Evolutionary conservation across 2,329 filamentous ascomycete species (phyloP), one percentile per base, ranked within the genome.

Genomic region (Hypoxylon sp.): DNA sequence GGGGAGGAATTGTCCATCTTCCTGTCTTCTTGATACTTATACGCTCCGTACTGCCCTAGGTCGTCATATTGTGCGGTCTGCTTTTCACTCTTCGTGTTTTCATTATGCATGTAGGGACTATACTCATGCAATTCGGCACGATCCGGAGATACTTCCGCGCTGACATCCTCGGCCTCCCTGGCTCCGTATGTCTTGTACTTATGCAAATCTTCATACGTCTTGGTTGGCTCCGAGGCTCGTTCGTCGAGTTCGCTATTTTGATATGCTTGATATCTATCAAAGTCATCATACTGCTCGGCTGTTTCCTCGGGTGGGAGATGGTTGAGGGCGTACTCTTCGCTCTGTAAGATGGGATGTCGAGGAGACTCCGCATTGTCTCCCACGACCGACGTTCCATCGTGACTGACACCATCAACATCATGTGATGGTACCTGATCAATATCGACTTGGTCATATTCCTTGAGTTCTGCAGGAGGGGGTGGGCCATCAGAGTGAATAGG

Each of bases 111-210:
- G 13, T 81, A 76, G n/a, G 81, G 78, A 48, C 79, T 77, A 44
- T 82, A 82, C 63, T 80, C 78, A 26, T 77, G 70, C 3, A 84
- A 67, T 63, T 84, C 82, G 0, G 78, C 72, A 56, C 79, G 79
- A 68, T 77, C 63, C 1, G 74, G 62, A 9, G 75, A 68, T 4
- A 52, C 3, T 22, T 74, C 63, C n/a, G 29, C 17, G 39, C 19
- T 19, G 17, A 56, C 11, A 9, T 54, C 37, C 24, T 59, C 35
- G 31, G 77, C 76, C 5, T 78, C 68, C 22, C 79, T 77, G 42
- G 78, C 71, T 24, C 72, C 73, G 22, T 74, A 64, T 5, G 78
- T 68, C 0, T 76, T 75, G 67, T 81, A 80, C 22, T 79, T 73
- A 53, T 85, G 60, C 9, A 82, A 74, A 61, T 83, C 80, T 0